Conservation (phyloP, 192 early-diverging fungal genomes). For the Spizellomyces punctatus region DNA sequence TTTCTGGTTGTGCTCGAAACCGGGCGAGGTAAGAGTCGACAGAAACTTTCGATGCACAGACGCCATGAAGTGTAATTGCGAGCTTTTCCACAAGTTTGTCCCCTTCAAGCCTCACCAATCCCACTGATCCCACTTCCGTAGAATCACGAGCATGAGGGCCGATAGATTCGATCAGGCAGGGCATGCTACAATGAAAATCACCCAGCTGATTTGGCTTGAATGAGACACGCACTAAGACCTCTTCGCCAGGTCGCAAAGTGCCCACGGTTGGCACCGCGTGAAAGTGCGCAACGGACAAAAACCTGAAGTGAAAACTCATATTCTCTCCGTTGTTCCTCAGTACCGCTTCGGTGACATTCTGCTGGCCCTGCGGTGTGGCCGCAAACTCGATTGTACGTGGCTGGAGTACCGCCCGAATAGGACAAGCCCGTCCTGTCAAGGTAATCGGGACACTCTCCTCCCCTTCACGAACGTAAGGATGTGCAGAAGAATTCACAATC, state of each 20-base stretch:
- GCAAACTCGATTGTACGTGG: conserved; percentile 34
- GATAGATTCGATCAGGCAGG: conserved; percentile 23
- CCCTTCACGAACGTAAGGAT: conserved; percentile 3
- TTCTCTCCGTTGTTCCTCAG: conserved; percentile 36
- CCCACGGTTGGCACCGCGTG: conserved; percentile 35
- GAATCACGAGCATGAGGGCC: background rate
- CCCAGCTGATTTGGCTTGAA: conserved; percentile 56
- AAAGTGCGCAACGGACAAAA: conserved; percentile 48
- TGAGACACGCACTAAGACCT: conserved; percentile 24
- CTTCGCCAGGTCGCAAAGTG: conserved; percentile 22
- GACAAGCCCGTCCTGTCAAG: conserved; percentile 40
- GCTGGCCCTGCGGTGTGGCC: background rate
- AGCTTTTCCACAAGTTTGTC: background rate
- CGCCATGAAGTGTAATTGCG: background rate
- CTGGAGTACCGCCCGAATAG: conserved; percentile 28
- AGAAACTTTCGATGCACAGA: background rate
- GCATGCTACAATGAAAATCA: conserved; percentile 33
- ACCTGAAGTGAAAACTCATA: conserved; percentile 34
- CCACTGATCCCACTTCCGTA: no score
- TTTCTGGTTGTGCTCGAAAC: background rate
- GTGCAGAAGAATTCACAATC: conserved; percentile 25
- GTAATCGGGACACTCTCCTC: conserved; percentile 41
- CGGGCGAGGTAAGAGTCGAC: background rate
- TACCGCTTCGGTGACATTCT: background rate
- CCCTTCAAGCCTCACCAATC: background rate